Percentiles rank a stretch among this genome's conserved stretches.
Conservation (phyloP, 257 asterid genomes). For the Penstemon barbatus region DNA sequence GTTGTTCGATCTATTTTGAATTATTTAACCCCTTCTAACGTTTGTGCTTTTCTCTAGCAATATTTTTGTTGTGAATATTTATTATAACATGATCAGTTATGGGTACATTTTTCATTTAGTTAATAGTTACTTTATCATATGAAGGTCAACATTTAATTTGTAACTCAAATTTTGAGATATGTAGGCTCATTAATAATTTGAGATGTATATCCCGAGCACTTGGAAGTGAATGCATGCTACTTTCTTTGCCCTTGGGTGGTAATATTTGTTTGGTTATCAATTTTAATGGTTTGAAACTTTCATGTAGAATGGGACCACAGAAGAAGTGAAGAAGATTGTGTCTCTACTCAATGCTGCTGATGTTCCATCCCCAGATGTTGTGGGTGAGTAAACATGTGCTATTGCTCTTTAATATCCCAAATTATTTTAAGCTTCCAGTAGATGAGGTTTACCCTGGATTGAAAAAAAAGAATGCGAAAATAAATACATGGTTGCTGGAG, state of each 20-base stretch:
- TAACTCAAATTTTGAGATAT: background rate
- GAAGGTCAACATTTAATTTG: background rate
- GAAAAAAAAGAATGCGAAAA: background rate
- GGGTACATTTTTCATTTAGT: background rate
- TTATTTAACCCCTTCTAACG: no score
- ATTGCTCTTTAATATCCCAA: background rate
- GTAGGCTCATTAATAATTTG: background rate
- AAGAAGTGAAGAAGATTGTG: constrained; percentile 90
- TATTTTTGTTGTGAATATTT: background rate
- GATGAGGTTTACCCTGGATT: constrained; percentile 1
- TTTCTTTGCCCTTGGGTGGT: background rate
- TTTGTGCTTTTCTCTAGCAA: background rate
- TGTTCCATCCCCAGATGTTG: constrained; percentile 87
- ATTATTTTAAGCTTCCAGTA: background rate
- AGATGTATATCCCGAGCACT: background rate
- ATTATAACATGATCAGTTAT: background rate
- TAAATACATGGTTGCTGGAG: background rate
- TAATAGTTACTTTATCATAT: background rate
- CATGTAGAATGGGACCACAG: constrained; percentile 81
- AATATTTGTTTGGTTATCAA: background rate
- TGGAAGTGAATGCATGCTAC: background rate
- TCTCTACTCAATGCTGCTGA: constrained; percentile 71
- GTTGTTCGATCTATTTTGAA: no score
- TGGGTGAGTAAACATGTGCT: constrained; percentile 57
- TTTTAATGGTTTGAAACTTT: constrained; percentile 9